A percentile compares a stretch with the other conserved stretches of the same genome.
phyloP scores from a whole-genome alignment of 2,329 filamentous ascomycete species.

The Ophiostoma piceae region DNA sequence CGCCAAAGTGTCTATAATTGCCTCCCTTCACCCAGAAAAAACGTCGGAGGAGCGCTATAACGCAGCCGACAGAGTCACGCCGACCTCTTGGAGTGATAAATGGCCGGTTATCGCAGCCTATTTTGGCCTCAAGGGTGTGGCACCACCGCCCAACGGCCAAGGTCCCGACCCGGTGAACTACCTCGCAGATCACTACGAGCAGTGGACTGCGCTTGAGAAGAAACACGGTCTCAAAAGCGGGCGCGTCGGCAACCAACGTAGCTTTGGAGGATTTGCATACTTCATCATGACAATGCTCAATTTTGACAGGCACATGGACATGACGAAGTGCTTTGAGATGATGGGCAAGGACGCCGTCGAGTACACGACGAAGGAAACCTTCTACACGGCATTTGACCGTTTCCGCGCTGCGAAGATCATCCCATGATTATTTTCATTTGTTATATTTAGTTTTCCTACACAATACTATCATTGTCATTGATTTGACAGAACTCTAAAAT shows the following conservation, averaged over 20 bases:
- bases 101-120: slow-evolving; percentile 44
- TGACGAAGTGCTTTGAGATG: slow-evolving; percentile 31
- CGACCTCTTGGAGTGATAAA: slow-evolving; percentile 39
- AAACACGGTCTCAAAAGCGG: slow-evolving; percentile 34
- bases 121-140: slow-evolving; percentile 41
- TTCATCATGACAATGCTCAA: slow-evolving; percentile 36
- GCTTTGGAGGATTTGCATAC: slow-evolving; percentile 32
- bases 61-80: slow-evolving; percentile 37
- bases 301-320: slow-evolving; percentile 35
- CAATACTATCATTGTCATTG: too few relatives aligned
- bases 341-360: slow-evolving; percentile 32
- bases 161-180: slow-evolving; percentile 34
- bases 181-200: slow-evolving; percentile 32
- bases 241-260: slow-evolving; percentile 33
- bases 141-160: slow-evolving; percentile 30
- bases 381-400: not conserved
- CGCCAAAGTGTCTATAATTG: slow-evolving; percentile 37
- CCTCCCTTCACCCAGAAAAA: slow-evolving; percentile 28
- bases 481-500: too few relatives aligned
- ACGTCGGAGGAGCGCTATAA: slow-evolving; percentile 37
- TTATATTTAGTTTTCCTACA: too few relatives aligned
- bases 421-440: not conserved
- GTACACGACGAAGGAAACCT: not conserved
- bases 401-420: not conserved
- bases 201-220: slow-evolving; percentile 34